These are phyloP conservation scores for Talaromyces wortmannii DNA, from an alignment of 495 filamentous ascomycete genomes.

Conservation along the genomic window DNA sequence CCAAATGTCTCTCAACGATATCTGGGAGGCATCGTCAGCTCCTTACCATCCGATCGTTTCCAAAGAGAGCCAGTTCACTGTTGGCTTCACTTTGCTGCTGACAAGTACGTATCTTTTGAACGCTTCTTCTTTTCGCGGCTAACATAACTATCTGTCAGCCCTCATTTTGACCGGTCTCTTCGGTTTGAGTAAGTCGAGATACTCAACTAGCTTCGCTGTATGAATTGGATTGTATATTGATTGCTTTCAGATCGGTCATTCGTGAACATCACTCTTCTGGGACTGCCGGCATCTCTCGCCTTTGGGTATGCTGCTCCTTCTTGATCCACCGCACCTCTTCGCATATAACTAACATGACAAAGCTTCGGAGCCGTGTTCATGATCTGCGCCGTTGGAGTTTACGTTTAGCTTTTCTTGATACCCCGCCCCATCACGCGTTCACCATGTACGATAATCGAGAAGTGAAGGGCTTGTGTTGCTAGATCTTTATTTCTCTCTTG, in stretches of 20 bases:
- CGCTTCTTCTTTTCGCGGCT: neutral
- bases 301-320: constrained; percentile 62
- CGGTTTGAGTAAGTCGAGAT: constrained; percentile 63
- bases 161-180: constrained; percentile 64
- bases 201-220: neutral
- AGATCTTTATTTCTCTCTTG: constrained; percentile 15
- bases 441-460: constrained; percentile 32
- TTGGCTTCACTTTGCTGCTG: constrained; percentile 73
- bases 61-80: constrained; percentile 76
- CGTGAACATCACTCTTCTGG: constrained; percentile 66
- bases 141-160: constrained; percentile 25
- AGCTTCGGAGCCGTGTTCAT: constrained; percentile 96
- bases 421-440: constrained; percentile 6
- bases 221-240: neutral
- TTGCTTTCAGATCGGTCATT: constrained; percentile 71
- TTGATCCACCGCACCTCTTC: neutral
- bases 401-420: constrained; percentile 59
- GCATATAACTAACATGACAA: constrained; percentile 9
- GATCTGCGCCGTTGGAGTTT: constrained; percentile 97
- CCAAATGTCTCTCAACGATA: constrained; percentile 66
- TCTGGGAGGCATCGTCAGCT: constrained; percentile 84
- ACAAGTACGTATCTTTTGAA: constrained; percentile 40
- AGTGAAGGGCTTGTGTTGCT: constrained; percentile 24
- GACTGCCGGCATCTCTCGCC: constrained; percentile 78
- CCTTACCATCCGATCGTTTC: constrained; percentile 75